Evolutionary conservation across 768 basidiomycete species (phyloP), one percentile per base, ranked within the genome.

Genomic region (Tricholoma bakamatsutake): DNA sequence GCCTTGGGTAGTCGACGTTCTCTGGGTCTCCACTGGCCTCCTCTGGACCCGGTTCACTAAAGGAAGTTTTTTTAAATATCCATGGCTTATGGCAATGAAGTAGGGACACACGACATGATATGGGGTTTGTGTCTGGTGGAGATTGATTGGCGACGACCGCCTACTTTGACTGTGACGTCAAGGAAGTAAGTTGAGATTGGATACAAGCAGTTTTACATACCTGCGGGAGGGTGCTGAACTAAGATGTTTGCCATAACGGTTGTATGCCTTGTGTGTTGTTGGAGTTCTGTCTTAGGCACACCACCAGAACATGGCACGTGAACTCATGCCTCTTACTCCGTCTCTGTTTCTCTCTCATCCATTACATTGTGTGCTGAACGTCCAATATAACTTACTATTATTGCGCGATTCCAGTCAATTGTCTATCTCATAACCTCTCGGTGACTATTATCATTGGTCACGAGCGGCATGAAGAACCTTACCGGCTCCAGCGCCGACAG

Each of bases 1-100:
- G 83, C 28, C 83, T 74, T 8, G 83, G 83, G 58, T 85, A 84
- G 63, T 80, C 77, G 17, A 66, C 56, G 21, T 63, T 55, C 39
- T 67, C 73, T 52, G 59, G 50, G 54, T 57, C 60, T 33, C 39
- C 54, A 13, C 63, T 47, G 30, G 65, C 58, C 35, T 59, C 50
- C 28, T 47, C 45, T 31, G 53, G 53, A 2, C 52, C 57, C 30
- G 61, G 54, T 49, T 64, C 61, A 17, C 64, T 66, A 50, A 13
- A 24, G 30, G 33, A 34, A 30, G 33, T 45, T 35, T 28, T n/a
- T 27, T 17, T 31, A 13, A 21, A 2, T 8, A 24, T 31, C 52
- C 15, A 10, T 31, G 55, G 11, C 17, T 11, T 31, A 35, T 2
- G 21, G 28, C 21, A 11, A 12, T 11, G 21, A 15, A 9, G 45